A percentile compares a stretch with the other conserved stretches of the same genome.
These are phyloP conservation scores for Passalora sequoiae DNA, from an alignment of 2,329 filamentous ascomycete species.

Conservation along the genomic window DNA sequence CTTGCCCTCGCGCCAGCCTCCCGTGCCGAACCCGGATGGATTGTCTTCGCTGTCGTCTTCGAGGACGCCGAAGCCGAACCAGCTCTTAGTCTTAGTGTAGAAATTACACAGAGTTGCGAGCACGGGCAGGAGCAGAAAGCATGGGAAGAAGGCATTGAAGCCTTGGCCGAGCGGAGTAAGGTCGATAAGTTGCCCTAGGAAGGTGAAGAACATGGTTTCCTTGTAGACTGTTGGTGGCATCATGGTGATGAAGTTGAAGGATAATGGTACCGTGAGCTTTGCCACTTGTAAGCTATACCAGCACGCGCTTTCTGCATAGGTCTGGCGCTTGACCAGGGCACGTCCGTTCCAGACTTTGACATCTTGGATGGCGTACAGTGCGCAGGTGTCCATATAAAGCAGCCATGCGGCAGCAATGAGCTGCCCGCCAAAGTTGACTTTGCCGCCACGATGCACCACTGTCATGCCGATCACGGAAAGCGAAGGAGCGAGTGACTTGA, in stretches of 20 bases:
- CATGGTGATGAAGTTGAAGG: conserved; percentile 96
- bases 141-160: conserved; percentile 84
- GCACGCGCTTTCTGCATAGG: conserved; percentile 85
- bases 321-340: conserved; percentile 83
- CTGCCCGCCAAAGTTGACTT: conserved; percentile 82
- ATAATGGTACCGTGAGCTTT: conserved; percentile 82
- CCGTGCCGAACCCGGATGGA: conserved; percentile 63
- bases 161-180: conserved; percentile 75
- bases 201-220: conserved; percentile 78
- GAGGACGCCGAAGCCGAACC: conserved; percentile 73
- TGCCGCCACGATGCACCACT: conserved; percentile 70
- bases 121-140: conserved; percentile 81
- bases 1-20: conserved; percentile 85
- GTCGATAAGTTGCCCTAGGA: conserved; percentile 77
- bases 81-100: conserved; percentile 72
- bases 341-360: conserved; percentile 97
- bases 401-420: conserved; percentile 82
- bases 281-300: conserved; percentile 95
- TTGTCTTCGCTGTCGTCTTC: conserved; percentile 68
- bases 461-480: conserved; percentile 65
- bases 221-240: conserved; percentile 66
- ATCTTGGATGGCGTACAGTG: conserved; percentile 80
- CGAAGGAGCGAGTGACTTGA: conserved; percentile 73
- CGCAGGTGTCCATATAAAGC: conserved; percentile 90
- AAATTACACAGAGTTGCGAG: conserved; percentile 81